These are phyloP conservation scores for Erucastrum elatum DNA, from an alignment of 345 rosid genomes.

Conservation along the genomic window DNA sequence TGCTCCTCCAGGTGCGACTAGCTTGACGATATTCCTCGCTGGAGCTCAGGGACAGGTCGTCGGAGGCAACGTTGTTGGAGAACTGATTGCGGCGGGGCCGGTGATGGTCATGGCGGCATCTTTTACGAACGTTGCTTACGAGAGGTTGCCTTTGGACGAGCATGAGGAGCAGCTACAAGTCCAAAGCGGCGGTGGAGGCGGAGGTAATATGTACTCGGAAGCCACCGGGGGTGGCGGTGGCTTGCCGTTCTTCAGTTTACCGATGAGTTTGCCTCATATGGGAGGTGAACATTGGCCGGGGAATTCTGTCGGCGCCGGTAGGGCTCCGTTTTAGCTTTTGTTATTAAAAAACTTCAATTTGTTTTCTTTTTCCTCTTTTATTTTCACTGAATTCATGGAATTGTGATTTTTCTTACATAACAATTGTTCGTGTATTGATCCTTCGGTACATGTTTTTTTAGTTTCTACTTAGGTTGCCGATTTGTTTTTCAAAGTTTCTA, in stretches of 20 bases:
- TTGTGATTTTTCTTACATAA: neutral
- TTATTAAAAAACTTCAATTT: neutral
- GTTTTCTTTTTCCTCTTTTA: neutral
- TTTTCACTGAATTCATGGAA: slow-evolving; percentile 12
- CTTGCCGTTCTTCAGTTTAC: slow-evolving; percentile 83
- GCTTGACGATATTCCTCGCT: slow-evolving; percentile 76
- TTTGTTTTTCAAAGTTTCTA: neutral
- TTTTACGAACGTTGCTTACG: slow-evolving; percentile 90
- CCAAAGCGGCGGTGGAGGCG: slow-evolving; percentile 45
- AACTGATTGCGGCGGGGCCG: slow-evolving; percentile 87
- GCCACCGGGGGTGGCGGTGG: slow-evolving; percentile 46
- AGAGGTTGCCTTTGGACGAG: slow-evolving; percentile 87
- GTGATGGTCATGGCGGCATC: slow-evolving; percentile 92
- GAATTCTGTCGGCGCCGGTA: slow-evolving; percentile 52
- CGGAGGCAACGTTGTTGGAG: slow-evolving; percentile 94
- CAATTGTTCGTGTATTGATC: slow-evolving; percentile 19
- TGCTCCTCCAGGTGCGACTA: slow-evolving; percentile 94
- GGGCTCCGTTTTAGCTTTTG: slow-evolving; percentile 59
- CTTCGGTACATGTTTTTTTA: slow-evolving; percentile 5
- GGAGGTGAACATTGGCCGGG: slow-evolving; percentile 85
- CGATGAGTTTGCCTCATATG: slow-evolving; percentile 72
- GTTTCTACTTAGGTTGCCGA: slow-evolving; percentile 14
- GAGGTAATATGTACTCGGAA: slow-evolving; percentile 34
- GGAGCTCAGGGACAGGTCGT: slow-evolving; percentile 96
- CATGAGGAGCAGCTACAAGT: slow-evolving; percentile 76